Evolutionary conservation across 805 yeast genomes (phyloP).

Genomic region (Lachancea mirantina): DNA sequence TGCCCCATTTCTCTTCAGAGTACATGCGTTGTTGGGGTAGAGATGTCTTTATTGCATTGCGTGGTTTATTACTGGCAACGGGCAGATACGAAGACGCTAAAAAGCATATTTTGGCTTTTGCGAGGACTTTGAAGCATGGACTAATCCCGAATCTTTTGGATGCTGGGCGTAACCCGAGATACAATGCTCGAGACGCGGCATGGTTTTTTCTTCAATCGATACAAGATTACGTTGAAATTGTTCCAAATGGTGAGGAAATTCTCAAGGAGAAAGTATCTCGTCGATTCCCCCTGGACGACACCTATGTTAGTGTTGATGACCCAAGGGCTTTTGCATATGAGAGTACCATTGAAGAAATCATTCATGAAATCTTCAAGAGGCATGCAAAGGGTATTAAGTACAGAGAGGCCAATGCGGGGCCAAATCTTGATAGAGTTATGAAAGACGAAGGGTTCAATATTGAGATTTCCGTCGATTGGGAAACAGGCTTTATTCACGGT

Average conservation of each 20-base stretch:
- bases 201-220: constrained; percentile 91
- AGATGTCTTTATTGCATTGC: constrained; percentile 80
- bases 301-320: constrained; percentile 60
- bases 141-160: constrained; percentile 88
- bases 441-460: constrained; percentile 87
- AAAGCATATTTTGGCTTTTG: constrained; percentile 77
- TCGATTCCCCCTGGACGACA: constrained; percentile 85
- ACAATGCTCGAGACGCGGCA: constrained; percentile 93
- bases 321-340: constrained; percentile 69
- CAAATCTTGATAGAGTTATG: constrained; percentile 85
- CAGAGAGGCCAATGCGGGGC: constrained; percentile 94
- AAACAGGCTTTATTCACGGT: constrained; percentile 79
- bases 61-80: constrained; percentile 75
- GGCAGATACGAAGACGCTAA: constrained; percentile 76
- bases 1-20: constrained; percentile 86
- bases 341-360: constrained; percentile 63
- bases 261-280: constrained; percentile 68
- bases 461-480: constrained; percentile 75
- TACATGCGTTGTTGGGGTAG: constrained; percentile 99
- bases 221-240: constrained; percentile 68
- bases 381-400: constrained; percentile 85
- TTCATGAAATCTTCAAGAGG: constrained; percentile 75
- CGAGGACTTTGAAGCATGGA: constrained; percentile 88
- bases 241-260: constrained; percentile 60
- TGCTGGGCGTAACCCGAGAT: constrained; percentile 89